phyloP scores from a whole-genome alignment of 1,284 basidiomycete species.

The Ganoderma sinense region DNA sequence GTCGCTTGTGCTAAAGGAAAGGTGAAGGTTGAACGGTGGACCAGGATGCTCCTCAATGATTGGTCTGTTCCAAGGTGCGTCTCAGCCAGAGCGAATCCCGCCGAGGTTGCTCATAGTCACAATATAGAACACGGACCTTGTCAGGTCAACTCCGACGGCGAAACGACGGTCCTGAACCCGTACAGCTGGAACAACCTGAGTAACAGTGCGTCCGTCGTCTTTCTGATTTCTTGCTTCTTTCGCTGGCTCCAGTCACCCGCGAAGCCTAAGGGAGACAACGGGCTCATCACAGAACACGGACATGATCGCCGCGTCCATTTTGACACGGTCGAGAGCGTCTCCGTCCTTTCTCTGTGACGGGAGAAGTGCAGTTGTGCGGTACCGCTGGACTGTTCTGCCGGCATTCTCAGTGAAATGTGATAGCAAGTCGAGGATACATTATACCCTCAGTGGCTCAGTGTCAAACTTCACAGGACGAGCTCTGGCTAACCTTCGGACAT shows the following conservation, averaged over 20 bases:
- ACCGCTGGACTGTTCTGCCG: too few species aligned
- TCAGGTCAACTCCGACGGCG: conserved; percentile 58
- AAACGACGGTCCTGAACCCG: conserved; percentile 61
- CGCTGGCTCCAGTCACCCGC: not conserved
- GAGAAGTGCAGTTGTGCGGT: too few species aligned
- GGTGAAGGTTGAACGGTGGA: conserved; percentile 60
- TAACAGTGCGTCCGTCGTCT: conserved; percentile 53
- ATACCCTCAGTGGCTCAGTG: too few species aligned
- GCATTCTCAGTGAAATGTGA: too few species aligned
- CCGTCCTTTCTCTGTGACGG: too few species aligned
- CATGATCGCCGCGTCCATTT: too few species aligned
- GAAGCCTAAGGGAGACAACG: not conserved
- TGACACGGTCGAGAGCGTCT: too few species aligned
- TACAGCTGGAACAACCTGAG: conserved; percentile 75
- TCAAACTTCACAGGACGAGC: too few species aligned
- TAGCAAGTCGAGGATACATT: too few species aligned
- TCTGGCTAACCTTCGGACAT: too few species aligned
- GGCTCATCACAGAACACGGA: too few species aligned
- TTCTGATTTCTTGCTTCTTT: not conserved
- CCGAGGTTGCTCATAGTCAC: conserved; percentile 13
- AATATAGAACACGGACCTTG: conserved; percentile 66
- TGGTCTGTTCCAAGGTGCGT: conserved; percentile 66
- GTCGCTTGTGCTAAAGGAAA: conserved; percentile 19
- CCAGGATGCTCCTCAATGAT: conserved; percentile 74
- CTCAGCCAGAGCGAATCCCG: not conserved